Percentiles rank a stretch among this genome's conserved stretches.
Conservation (phyloP, 2,329 filamentous ascomycete genomes). For the Zasmidium citrigriseum region DNA sequence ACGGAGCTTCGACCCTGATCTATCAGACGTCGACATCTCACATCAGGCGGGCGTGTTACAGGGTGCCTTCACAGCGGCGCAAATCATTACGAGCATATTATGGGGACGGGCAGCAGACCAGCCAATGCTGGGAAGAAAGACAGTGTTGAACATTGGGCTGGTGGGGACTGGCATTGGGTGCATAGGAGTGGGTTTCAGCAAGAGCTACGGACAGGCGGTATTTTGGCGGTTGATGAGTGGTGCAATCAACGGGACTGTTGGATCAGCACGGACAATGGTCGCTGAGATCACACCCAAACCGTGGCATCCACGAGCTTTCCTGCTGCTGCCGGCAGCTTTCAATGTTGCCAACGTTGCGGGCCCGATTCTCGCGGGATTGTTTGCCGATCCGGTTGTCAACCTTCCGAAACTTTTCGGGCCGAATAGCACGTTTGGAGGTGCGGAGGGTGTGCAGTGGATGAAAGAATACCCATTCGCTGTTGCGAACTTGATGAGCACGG, state of each 20-base stretch:
- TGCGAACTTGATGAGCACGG: conserved; percentile 62
- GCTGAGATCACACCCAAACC: conserved; percentile 42
- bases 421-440: conserved; percentile 55
- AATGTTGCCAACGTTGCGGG: conserved; percentile 44
- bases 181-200: conserved; percentile 42
- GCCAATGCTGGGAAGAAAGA: conserved; percentile 47
- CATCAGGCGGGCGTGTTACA: conserved; percentile 45
- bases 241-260: conserved; percentile 45
- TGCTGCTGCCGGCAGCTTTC: conserved; percentile 43
- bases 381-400: conserved; percentile 61
- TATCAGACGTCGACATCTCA: conserved; percentile 50
- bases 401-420: conserved; percentile 61
- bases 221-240: conserved; percentile 43
- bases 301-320: conserved; percentile 43
- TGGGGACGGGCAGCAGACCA: conserved; percentile 45
- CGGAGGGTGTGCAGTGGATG: conserved; percentile 61
- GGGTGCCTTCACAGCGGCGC: conserved; percentile 44
- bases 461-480: conserved; percentile 62
- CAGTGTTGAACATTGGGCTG: conserved; percentile 42
- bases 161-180: conserved; percentile 42
- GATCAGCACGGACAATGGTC: conserved; percentile 45
- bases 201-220: conserved; percentile 42
- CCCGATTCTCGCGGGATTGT: conserved; percentile 60
- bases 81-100: conserved; percentile 44
- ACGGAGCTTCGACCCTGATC: conserved; percentile 41